phyloP scores from a whole-genome alignment of 2,329 filamentous ascomycete species.

The Talaromyces pinophilus region DNA sequence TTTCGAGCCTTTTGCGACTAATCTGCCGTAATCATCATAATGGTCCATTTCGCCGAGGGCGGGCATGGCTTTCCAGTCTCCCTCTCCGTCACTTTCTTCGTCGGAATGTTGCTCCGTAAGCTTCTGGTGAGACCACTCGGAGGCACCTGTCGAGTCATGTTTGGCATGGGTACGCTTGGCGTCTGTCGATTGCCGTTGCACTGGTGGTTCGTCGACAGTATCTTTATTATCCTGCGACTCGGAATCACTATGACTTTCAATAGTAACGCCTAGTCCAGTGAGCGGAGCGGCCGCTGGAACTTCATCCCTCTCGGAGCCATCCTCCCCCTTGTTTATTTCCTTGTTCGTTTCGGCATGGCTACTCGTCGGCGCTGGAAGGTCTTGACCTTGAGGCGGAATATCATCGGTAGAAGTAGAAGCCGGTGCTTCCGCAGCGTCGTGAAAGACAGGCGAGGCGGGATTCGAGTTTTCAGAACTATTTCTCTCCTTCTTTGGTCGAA shows the following conservation, averaged over 20 bases:
- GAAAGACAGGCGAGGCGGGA: slow-evolving; percentile 26
- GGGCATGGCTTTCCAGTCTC: slow-evolving; percentile 90
- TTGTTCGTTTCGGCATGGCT: slow-evolving; percentile 4
- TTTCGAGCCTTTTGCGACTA: slow-evolving; percentile 78
- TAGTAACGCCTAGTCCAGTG: slow-evolving; percentile 15
- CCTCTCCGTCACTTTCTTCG: slow-evolving; percentile 61
- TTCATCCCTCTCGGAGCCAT: not conserved
- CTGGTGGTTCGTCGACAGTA: not conserved
- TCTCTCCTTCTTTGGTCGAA: slow-evolving; percentile 32
- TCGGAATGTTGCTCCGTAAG: slow-evolving; percentile 56
- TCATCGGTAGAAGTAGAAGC: not conserved
- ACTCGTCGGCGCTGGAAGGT: not conserved
- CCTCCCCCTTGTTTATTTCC: slow-evolving; percentile 8
- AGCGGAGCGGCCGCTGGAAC: slow-evolving; percentile 13
- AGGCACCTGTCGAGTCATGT: slow-evolving; percentile 49
- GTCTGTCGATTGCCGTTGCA: slow-evolving; percentile 19
- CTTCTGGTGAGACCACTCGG: slow-evolving; percentile 91
- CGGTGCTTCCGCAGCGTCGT: slow-evolving; percentile 27
- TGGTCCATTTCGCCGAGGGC: slow-evolving; percentile 89
- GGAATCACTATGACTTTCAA: not conserved
- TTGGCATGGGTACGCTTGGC: slow-evolving; percentile 27
- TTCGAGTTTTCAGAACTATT: slow-evolving; percentile 22
- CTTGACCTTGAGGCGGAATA: not conserved
- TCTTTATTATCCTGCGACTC: slow-evolving; percentile 5
- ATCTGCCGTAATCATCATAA: slow-evolving; percentile 88